A percentile compares a stretch with the other conserved stretches of the same genome.
Conservation (phyloP, 148 eudicot species). For the Chenopodium suecicum region DNA sequence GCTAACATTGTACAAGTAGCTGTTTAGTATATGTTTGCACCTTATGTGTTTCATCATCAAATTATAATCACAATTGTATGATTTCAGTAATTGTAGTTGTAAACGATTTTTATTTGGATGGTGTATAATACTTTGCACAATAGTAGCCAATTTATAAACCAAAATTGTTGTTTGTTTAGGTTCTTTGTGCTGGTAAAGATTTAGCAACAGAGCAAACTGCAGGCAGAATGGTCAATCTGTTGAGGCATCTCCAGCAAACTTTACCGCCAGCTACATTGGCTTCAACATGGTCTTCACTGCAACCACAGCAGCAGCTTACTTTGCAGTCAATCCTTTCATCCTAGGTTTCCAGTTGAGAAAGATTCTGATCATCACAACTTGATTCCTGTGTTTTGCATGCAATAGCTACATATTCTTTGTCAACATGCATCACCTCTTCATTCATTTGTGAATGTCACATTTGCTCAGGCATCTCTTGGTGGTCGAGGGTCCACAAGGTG, state of each 20-base stretch:
- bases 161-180: constrained; percentile 34
- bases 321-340: constrained; percentile 80
- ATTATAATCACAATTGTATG: not conserved
- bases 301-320: constrained; percentile 88
- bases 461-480: constrained; percentile 24
- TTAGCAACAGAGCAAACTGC: constrained; percentile 87
- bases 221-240: constrained; percentile 64
- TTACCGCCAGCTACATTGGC: constrained; percentile 78
- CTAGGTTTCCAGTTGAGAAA: constrained; percentile 22
- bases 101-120: not conserved
- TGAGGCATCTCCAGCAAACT: constrained; percentile 88
- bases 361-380: not conserved
- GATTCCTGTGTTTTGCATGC: constrained; percentile 4
- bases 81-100: not conserved
- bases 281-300: constrained; percentile 80
- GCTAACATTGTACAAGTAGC: not conserved
- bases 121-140: not conserved
- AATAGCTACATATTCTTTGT: constrained; percentile 15
- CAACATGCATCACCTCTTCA: constrained; percentile 9
- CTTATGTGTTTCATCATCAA: not conserved
- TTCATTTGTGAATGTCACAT: constrained; percentile 1
- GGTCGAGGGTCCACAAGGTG: constrained; percentile 20
- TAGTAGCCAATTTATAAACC: not conserved
- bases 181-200: constrained; percentile 86
- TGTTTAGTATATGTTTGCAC: no score